Evolutionary conservation across 306 rosid species (phyloP).

Genomic region (Alnus rubra): DNA sequence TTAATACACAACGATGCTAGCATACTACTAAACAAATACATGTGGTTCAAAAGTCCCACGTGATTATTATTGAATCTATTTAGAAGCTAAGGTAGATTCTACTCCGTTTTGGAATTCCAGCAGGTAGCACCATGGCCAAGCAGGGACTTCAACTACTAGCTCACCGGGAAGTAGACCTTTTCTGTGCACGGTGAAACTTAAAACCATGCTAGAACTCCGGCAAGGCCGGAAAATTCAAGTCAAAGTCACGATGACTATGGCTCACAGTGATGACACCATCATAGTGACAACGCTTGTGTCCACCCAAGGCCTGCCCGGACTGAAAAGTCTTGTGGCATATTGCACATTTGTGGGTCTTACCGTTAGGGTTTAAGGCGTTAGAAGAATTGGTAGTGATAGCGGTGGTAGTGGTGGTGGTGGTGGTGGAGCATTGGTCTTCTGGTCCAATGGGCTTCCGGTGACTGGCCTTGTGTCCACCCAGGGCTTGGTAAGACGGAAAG

Average conservation of each 20-base stretch:
- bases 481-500: not conserved
- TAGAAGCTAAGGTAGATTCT: no score
- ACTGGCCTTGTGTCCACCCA: constrained; percentile 5
- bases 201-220: not conserved
- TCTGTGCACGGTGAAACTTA: not conserved
- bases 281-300: constrained; percentile 4
- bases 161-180: not conserved
- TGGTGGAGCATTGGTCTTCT: not conserved
- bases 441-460: not conserved
- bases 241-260: not conserved
- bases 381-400: not conserved
- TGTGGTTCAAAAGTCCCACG: not conserved
- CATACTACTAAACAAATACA: not conserved
- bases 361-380: not conserved
- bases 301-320: not conserved
- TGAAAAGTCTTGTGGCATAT: not conserved
- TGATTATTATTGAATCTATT: not conserved
- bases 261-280: not conserved
- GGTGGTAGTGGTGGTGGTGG: not conserved
- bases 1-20: not conserved
- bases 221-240: not conserved
- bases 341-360: not conserved
- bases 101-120: not conserved
- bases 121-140: not conserved
- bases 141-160: not conserved